These are phyloP conservation scores for Pythium utonaiense DNA, from an alignment of 352 stramenopile genomes.

Conservation along the genomic window DNA sequence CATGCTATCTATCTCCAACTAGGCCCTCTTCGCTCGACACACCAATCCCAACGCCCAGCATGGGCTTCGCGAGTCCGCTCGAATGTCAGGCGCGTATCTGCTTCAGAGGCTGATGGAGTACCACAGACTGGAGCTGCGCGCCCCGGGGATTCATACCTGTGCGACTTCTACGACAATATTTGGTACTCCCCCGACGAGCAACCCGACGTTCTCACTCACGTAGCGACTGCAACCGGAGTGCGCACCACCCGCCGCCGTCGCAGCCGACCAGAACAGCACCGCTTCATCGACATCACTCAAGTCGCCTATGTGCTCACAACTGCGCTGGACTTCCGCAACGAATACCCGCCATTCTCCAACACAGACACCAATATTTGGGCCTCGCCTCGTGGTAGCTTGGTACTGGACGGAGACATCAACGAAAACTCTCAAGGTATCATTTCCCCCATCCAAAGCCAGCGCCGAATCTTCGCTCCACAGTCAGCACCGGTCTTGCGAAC, in stretches of 20 bases:
- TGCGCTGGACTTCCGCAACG: constrained; percentile 60
- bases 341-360: constrained; percentile 35
- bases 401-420: constrained; percentile 25
- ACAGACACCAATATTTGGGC: constrained; percentile 61
- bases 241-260: constrained; percentile 18
- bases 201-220: constrained; percentile 11
- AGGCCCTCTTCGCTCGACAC: constrained; percentile 19
- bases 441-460: constrained; percentile 26
- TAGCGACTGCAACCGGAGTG: constrained; percentile 22
- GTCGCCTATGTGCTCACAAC: constrained; percentile 72
- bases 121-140: not conserved
- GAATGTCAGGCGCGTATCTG: not conserved
- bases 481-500: constrained; percentile 23
- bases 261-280: constrained; percentile 10
- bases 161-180: constrained; percentile 36
- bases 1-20: not conserved
- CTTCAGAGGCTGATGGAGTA: not conserved
- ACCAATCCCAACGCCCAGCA: constrained; percentile 3
- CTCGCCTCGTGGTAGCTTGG: constrained; percentile 13
- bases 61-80: not conserved
- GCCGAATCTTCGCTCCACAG: constrained; percentile 20
- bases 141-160: constrained; percentile 18
- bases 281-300: constrained; percentile 53
- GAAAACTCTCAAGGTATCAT: constrained; percentile 15
- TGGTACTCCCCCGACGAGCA: constrained; percentile 21